Percentiles rank a stretch among this genome's conserved stretches.
Evolutionary conservation across 371 early-diverging fungal species (phyloP).

Genomic region (Actinomortierella wolfii): DNA sequence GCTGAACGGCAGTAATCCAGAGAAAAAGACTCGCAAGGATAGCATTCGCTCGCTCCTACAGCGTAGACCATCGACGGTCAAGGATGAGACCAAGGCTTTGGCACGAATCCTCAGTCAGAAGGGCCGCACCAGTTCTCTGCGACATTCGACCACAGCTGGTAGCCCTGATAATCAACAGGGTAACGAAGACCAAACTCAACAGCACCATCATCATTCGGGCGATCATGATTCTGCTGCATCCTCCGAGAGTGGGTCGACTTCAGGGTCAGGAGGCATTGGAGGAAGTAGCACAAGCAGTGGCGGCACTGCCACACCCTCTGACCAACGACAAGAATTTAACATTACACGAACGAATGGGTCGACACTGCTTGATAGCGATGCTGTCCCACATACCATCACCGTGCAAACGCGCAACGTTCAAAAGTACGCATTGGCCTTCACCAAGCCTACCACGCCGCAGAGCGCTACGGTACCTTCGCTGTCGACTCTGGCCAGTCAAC

Average conservation of each 20-base stretch:
- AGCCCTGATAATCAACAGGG: too few relatives aligned
- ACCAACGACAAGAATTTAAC: slow-evolving; percentile 3
- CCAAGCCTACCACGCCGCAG: slow-evolving; percentile 19
- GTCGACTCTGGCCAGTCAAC: slow-evolving; percentile 26
- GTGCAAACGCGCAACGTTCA: slow-evolving; percentile 33
- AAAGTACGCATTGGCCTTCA: slow-evolving; percentile 33
- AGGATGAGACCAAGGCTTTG: slow-evolving; percentile 44
- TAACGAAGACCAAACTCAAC: too few relatives aligned
- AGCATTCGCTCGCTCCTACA: slow-evolving; percentile 44
- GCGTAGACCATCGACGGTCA: slow-evolving; percentile 41
- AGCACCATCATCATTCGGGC: too few relatives aligned
- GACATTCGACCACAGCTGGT: too few relatives aligned
- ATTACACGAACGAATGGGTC: slow-evolving; percentile 8
- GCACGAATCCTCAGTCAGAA: slow-evolving; percentile 43
- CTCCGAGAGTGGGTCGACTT: too few relatives aligned
- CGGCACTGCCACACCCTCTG: slow-evolving; percentile 1
- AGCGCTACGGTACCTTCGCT: slow-evolving; percentile 19
- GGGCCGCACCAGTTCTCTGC: background rate
- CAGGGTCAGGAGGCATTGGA: slow-evolving; percentile 4
- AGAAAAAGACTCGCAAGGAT: slow-evolving; percentile 12
- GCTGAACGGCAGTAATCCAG: background rate
- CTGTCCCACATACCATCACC: slow-evolving; percentile 32
- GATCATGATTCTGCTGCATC: too few relatives aligned
- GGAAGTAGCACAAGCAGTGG: slow-evolving; percentile 7
- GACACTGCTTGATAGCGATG: too few relatives aligned